Percentiles rank a stretch among this genome's conserved stretches.
phyloP scores from a whole-genome alignment of 192 early-diverging fungal genomes.

The Chytriomyces sp. region DNA sequence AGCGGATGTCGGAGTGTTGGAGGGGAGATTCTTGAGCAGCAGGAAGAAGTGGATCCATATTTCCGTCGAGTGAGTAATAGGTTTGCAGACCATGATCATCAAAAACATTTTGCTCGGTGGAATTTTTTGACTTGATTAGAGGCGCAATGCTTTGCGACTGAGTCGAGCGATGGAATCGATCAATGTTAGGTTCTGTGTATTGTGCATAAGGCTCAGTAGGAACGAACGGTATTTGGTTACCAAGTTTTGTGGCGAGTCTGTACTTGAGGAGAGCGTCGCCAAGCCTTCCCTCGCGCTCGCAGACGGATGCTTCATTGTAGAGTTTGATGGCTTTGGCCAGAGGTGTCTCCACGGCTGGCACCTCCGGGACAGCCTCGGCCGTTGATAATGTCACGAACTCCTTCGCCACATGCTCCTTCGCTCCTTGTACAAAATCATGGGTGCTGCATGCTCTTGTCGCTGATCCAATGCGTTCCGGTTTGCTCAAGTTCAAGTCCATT shows the following conservation, averaged over 20 bases:
- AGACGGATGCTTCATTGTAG: constrained; percentile 21
- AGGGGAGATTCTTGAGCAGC: background rate
- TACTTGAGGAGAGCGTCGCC: constrained; percentile 26
- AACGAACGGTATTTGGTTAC: background rate
- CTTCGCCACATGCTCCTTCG: no score
- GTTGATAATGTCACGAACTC: no score
- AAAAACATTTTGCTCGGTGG: background rate
- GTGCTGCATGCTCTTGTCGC: background rate
- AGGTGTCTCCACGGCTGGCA: background rate
- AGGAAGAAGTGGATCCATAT: background rate
- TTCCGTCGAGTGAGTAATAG: background rate
- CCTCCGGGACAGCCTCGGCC: no score
- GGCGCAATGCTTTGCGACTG: no score
- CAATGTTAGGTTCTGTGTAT: constrained; percentile 27
- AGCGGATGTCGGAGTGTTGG: background rate
- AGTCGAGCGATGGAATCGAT: background rate
- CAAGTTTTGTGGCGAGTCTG: constrained; percentile 11
- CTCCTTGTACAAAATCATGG: no score
- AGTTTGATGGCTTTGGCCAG: background rate
- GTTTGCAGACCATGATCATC: background rate
- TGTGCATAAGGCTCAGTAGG: background rate
- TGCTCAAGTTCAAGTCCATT: no score
- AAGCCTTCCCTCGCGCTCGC: constrained; percentile 23
- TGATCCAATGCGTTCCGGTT: background rate
- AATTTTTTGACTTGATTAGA: no score